Base-by-base conservation (phyloP, 176 grass and related monocot species). In the Oryza coarctata region DNA sequence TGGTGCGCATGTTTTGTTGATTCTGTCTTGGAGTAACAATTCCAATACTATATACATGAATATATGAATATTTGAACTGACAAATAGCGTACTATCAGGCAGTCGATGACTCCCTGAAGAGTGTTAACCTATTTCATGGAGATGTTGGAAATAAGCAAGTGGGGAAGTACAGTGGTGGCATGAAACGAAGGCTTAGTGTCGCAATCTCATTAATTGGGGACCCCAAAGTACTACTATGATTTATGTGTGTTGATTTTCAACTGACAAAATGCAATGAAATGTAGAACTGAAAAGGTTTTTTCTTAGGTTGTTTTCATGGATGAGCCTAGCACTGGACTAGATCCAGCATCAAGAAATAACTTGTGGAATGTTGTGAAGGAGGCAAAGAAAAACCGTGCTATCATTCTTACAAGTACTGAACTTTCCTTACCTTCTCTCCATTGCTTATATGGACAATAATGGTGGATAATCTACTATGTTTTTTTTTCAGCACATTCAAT, bases 231-330 rank as follows among this genome's bases (percentile, higher is more conserved):
- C 10, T 77, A 27, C 29, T n/a, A 2, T 86, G 33, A 28, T 66
- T 73, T 58, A 31, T 75, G 1, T 68, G 70, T 28, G 10, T 75
- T 60, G 55, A 39, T 36, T 43, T 15, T 65, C 28, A 57, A 15
- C n/a, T 71, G 27, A 85, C 29, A 89, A 6, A 72, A 67, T 73
- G 18, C 13, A 67, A 35, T 77, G 17, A 1, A 63, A 29, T 57
- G 7, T 65, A 43, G 26, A 18, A 60, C 34, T 86, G 1, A 78
- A 68, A 49, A 49, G 50, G 2, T 62, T 52, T 9, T 75, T 65
- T n/a, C n/a, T 39, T 43, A 97, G 94, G 90, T 97, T 85, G 90
- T 97, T 76, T 97, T 94, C 81, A 92, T 97, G 95, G 95, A 94
- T 13, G 94, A 97, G 70, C 94, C 92, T 7, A 97, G 94, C 77